Conservation (phyloP, 768 basidiomycete genomes). For the Lentinula edodes region DNA sequence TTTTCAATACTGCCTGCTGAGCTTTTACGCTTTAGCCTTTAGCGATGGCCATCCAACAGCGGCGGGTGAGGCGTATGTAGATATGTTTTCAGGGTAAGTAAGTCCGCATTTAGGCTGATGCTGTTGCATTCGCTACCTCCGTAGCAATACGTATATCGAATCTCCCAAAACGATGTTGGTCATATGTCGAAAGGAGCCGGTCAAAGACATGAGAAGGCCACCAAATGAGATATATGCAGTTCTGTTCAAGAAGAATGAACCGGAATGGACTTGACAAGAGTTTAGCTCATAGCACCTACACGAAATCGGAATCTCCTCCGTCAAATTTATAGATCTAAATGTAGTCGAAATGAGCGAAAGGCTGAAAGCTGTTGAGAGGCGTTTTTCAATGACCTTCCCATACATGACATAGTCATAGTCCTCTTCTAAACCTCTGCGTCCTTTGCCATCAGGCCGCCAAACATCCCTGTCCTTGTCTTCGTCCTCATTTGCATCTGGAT, state of each 20-base stretch:
- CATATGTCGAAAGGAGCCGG: conserved; percentile 90
- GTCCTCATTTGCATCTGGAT: conserved; percentile 48
- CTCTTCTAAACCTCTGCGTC: conserved; percentile 76
- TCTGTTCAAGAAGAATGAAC: conserved; percentile 32
- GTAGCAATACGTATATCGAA: conserved; percentile 83
- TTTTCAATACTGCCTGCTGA: too few relatives aligned
- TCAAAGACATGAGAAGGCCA: conserved; percentile 89
- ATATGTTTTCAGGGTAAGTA: neutral
- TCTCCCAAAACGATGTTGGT: conserved; percentile 90
- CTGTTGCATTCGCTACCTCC: conserved; percentile 39
- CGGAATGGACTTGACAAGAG: neutral
- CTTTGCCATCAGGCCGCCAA: conserved; percentile 85
- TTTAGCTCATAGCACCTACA: conserved; percentile 47
- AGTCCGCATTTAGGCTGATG: neutral
- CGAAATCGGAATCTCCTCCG: conserved; percentile 73
- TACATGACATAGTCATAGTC: conserved; percentile 99
- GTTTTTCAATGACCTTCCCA: conserved; percentile 66
- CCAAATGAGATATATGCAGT: conserved; percentile 97
- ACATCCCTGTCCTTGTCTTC: conserved; percentile 74
- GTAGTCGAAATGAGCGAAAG: conserved; percentile 7
- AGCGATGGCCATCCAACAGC: neutral
- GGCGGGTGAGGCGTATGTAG: too few relatives aligned
- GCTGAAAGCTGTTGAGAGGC: neutral
- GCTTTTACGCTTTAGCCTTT: too few relatives aligned
- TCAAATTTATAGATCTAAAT: conserved; percentile 94